Conservation (phyloP, 129 eudicot genomes). For the Lactuca saligna region DNA sequence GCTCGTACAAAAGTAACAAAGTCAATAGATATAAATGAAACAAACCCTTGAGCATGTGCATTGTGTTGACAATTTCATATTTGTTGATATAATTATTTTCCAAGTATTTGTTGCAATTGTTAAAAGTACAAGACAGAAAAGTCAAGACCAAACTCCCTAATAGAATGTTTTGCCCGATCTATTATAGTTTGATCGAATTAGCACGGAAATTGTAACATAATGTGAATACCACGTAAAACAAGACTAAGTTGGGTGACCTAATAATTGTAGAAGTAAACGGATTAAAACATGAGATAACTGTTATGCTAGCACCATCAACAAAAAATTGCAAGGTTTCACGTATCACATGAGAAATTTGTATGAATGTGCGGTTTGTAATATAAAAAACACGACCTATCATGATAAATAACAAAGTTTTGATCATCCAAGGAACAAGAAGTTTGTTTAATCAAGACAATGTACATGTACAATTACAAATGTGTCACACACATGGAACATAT, state of each 20-base stretch:
- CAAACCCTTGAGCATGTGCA: background rate
- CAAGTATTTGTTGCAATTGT: background rate
- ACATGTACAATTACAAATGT: background rate
- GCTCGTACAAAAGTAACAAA: background rate
- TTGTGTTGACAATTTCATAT: background rate
- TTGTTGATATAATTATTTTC: background rate
- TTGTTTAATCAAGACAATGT: background rate
- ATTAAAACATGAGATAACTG: background rate
- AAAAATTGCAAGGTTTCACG: too few species aligned
- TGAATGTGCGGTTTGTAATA: background rate
- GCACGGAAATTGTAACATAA: too few species aligned
- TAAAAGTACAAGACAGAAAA: too few species aligned
- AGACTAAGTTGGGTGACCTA: too few species aligned
- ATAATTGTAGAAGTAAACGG: too few species aligned
- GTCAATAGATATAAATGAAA: background rate
- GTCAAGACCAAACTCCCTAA: too few species aligned
- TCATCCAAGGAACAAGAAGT: background rate
- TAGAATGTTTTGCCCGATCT: too few species aligned
- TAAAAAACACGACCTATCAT: background rate
- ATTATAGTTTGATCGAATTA: too few species aligned
- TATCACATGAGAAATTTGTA: background rate
- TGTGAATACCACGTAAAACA: too few species aligned
- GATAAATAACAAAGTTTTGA: background rate
- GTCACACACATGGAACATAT: too few species aligned
- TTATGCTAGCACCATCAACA: background rate